Evolutionary conservation across 768 basidiomycete species (phyloP).

Genomic region (Imleria badia): DNA sequence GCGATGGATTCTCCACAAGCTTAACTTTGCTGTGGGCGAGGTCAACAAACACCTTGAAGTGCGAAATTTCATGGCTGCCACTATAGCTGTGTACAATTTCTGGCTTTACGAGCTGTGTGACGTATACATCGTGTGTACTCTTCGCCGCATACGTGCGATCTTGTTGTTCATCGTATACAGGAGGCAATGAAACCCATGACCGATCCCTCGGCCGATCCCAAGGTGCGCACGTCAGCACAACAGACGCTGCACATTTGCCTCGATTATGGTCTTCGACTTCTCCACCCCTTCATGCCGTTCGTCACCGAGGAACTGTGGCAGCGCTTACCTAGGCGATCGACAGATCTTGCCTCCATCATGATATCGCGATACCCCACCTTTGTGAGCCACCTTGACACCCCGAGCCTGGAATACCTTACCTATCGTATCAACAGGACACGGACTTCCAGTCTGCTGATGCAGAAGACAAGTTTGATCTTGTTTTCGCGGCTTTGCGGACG

Average conservation of each 20-base stretch:
- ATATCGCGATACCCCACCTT: slow-evolving; percentile 76
- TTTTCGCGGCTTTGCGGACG: slow-evolving; percentile 74
- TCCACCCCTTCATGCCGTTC: slow-evolving; percentile 99
- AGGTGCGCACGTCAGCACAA: slow-evolving; percentile 78
- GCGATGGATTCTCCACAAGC: slow-evolving; percentile 92
- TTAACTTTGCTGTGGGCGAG: slow-evolving; percentile 76
- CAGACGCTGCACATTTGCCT: slow-evolving; percentile 96
- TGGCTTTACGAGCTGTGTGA: slow-evolving; percentile 99
- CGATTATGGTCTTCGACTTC: slow-evolving; percentile 82
- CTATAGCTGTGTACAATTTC: slow-evolving; percentile 83
- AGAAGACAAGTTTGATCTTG: slow-evolving; percentile 82
- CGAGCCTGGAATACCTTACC: background rate
- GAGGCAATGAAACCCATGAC: slow-evolving; percentile 99
- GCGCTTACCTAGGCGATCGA: slow-evolving; percentile 81
- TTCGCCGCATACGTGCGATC: background rate
- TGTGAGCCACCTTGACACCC: slow-evolving; percentile 46
- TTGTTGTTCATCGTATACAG: slow-evolving; percentile 39
- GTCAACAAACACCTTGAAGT: slow-evolving; percentile 73
- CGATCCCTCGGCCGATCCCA: slow-evolving; percentile 65
- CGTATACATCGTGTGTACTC: slow-evolving; percentile 83
- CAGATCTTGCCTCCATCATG: slow-evolving; percentile 87
- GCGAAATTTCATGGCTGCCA: slow-evolving; percentile 93
- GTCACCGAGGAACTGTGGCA: slow-evolving; percentile 99
- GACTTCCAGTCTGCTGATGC: slow-evolving; percentile 66
- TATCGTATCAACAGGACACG: slow-evolving; percentile 45